phyloP scores from a whole-genome alignment of 768 basidiomycete species.

The Daedalea quercina region DNA sequence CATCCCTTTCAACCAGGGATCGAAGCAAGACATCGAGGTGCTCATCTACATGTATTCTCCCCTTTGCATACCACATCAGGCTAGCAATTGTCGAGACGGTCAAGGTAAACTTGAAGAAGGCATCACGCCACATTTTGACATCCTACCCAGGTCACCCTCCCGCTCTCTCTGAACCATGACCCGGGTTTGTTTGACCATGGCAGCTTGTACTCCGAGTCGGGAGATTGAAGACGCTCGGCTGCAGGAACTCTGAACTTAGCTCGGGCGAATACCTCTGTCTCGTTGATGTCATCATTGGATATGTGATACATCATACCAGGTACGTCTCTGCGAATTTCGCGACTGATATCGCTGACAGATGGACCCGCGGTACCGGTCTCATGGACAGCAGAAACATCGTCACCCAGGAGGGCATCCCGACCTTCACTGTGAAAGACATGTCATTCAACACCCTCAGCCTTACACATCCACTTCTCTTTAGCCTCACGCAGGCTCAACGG shows the following conservation, averaged over 20 bases:
- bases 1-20: constrained; percentile 98
- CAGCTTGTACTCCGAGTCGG: constrained; percentile 96
- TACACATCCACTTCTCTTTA: constrained; percentile 98
- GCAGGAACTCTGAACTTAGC: constrained; percentile 96
- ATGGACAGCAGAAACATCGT: constrained; percentile 95
- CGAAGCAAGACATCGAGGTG: constrained; percentile 97
- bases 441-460: constrained; percentile 99
- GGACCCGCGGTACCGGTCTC: constrained; percentile 96
- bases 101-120: constrained; percentile 98
- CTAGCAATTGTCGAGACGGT: constrained; percentile 96
- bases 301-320: constrained; percentile 30
- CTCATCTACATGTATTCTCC: constrained; percentile 96
- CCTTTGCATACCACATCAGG: constrained; percentile 98
- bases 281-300: constrained; percentile 98
- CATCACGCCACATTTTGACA: constrained; percentile 92
- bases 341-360: constrained; percentile 38
- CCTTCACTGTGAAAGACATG: constrained; percentile 99
- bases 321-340: constrained; percentile 3
- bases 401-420: constrained; percentile 92
- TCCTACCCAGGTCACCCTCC: constrained; percentile 96
- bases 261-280: constrained; percentile 99
- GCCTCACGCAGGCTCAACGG: constrained; percentile 98
- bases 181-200: constrained; percentile 98
- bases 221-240: constrained; percentile 98
- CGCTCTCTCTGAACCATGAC: constrained; percentile 96